phyloP scores from a whole-genome alignment of 108 stramenopile species.

The Nannochloropsis granulata region DNA sequence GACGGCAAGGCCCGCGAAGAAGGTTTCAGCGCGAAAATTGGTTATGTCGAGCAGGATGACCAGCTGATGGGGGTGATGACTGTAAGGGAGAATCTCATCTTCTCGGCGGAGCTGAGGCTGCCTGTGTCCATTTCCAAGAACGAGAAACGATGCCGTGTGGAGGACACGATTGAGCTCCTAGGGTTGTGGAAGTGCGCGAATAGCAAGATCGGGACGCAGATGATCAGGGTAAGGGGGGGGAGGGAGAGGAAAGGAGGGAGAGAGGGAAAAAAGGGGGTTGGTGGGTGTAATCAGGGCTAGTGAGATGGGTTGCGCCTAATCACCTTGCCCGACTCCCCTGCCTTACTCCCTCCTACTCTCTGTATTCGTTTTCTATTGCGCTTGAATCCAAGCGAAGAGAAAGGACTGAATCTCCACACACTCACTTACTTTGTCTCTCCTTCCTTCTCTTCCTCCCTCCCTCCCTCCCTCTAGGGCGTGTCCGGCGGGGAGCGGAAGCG shows the following conservation, averaged over 20 bases:
- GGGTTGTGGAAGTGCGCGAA: not conserved
- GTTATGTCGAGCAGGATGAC: conserved; percentile 70
- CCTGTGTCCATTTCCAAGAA: conserved; percentile 44
- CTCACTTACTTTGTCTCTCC: too few relatives aligned
- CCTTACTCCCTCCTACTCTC: too few relatives aligned
- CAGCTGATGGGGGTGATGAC: conserved; percentile 56
- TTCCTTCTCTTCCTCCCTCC: too few relatives aligned
- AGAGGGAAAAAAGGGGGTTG: too few relatives aligned
- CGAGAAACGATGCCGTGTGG: conserved; percentile 41
- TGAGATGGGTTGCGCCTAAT: too few relatives aligned
- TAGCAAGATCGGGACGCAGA: not conserved
- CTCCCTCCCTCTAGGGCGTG: not conserved
- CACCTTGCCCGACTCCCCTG: too few relatives aligned
- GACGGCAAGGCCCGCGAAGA: conserved; percentile 4
- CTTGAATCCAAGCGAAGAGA: too few relatives aligned
- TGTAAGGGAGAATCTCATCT: conserved; percentile 61
- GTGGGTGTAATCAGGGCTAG: too few relatives aligned
- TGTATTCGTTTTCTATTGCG: too few relatives aligned
- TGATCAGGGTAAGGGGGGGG: not conserved
- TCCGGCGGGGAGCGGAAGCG: conserved; percentile 54
- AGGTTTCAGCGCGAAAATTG: conserved; percentile 48
- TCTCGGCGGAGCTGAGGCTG: conserved; percentile 59
- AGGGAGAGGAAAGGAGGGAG: not conserved
- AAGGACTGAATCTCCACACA: too few relatives aligned
- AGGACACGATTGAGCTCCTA: conserved; percentile 45